Conservation (phyloP, 1,139 yeast species). For the Suhomyces ambrosiae region DNA sequence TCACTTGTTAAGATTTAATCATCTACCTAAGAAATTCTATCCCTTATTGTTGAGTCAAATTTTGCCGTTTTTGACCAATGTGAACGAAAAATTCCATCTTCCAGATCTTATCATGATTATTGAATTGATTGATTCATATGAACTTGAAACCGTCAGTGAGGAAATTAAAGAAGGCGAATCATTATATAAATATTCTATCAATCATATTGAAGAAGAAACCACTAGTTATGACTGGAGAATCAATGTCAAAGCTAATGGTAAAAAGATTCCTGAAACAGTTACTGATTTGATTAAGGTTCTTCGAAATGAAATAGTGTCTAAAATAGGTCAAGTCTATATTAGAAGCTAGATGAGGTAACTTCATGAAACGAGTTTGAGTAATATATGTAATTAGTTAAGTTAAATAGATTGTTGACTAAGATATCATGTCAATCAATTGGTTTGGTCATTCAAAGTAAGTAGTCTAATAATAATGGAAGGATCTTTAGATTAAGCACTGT, state of each 20-base stretch:
- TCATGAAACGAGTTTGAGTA: too few species aligned
- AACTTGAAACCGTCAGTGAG: constrained; percentile 26
- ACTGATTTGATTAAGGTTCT: constrained; percentile 29
- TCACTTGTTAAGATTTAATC: constrained; percentile 62
- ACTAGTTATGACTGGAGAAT: constrained; percentile 40
- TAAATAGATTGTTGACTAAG: too few species aligned
- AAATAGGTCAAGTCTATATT: constrained; percentile 45
- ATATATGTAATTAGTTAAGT: too few species aligned
- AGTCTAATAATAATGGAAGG: too few species aligned
- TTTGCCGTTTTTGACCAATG: constrained; percentile 42
- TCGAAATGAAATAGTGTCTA: constrained; percentile 36
- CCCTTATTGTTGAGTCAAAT: constrained; percentile 54
- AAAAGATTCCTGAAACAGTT: constrained; percentile 28
- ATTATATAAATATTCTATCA: constrained; percentile 35
- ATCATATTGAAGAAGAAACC: constrained; percentile 23
- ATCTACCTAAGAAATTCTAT: constrained; percentile 61
- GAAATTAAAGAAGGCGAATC: constrained; percentile 35
- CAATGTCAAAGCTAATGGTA: constrained; percentile 18
- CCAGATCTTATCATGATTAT: constrained; percentile 51
- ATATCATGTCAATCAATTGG: too few species aligned
- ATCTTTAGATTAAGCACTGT: too few species aligned
- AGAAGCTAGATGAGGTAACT: constrained; percentile 3
- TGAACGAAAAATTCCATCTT: constrained; percentile 32
- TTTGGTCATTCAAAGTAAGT: too few species aligned
- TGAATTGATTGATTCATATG: constrained; percentile 52